A percentile compares a stretch with the other conserved stretches of the same genome.
Conservation (phyloP, 164 flowering plant genomes). For the Aristolochia californica region DNA sequence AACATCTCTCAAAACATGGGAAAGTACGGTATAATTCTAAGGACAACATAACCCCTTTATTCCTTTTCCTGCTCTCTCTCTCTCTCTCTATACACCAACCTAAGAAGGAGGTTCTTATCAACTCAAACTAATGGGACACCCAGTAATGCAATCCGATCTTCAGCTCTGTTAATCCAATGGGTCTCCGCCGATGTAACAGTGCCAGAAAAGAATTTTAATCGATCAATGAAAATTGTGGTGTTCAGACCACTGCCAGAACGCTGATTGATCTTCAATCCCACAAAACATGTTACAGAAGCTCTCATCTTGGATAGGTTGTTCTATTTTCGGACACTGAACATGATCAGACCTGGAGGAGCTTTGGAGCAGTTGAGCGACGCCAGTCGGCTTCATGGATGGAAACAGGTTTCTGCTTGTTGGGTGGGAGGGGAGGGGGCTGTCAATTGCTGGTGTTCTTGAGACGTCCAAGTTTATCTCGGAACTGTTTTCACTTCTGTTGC, state of each 20-base stretch:
- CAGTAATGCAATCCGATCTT: not conserved
- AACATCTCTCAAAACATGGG: conserved; percentile 6
- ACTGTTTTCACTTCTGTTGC: conserved; percentile 88
- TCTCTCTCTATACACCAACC: conserved; percentile 14
- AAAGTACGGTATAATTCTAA: conserved; percentile 9
- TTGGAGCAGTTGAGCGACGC: conserved; percentile 46
- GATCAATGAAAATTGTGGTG: conserved; percentile 60
- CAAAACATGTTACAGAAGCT: conserved; percentile 70
- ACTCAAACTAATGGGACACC: not conserved
- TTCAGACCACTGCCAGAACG: conserved; percentile 95
- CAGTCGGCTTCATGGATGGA: conserved; percentile 31
- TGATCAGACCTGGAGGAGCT: conserved; percentile 29
- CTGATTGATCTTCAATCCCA: conserved; percentile 76
- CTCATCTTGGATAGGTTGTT: conserved; percentile 54
- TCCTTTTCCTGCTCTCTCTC: conserved; percentile 6
- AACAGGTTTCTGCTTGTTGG: conserved; percentile 25
- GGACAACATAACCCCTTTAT: conserved; percentile 13
- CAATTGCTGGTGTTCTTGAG: conserved; percentile 59
- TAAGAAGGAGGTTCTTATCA: not conserved
- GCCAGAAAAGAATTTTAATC: not conserved
- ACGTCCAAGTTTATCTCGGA: conserved; percentile 68
- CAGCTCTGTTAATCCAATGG: not conserved
- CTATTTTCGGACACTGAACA: conserved; percentile 26
- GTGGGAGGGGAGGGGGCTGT: conserved; percentile 41
- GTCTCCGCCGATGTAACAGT: not conserved